phyloP scores from a whole-genome alignment of 805 yeast species.

The Brettanomyces custersianus region DNA sequence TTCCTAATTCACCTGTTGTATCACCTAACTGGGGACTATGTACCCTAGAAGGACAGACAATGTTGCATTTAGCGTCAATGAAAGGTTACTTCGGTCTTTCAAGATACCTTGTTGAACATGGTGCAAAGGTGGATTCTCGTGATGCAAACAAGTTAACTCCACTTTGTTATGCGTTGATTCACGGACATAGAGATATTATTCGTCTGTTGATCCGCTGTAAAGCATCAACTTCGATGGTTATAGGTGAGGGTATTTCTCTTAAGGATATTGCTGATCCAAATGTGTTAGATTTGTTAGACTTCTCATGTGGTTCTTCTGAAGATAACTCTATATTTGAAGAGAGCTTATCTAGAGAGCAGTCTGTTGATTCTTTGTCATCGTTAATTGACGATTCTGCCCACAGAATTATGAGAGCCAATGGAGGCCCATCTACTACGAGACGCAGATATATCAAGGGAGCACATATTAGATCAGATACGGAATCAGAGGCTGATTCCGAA shows the following conservation, averaged over 20 bases:
- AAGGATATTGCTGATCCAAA: constrained; percentile 33
- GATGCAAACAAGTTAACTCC: constrained; percentile 85
- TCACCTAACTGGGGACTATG: constrained; percentile 75
- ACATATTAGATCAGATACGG: constrained; percentile 12
- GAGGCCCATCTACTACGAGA: neutral
- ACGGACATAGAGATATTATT: constrained; percentile 64
- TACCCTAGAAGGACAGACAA: constrained; percentile 76
- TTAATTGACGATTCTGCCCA: constrained; percentile 16
- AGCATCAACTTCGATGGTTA: constrained; percentile 33
- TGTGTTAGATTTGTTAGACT: constrained; percentile 26
- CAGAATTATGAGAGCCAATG: constrained; percentile 12
- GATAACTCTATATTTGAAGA: neutral
- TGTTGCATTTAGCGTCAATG: constrained; percentile 77
- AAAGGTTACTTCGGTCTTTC: constrained; percentile 61
- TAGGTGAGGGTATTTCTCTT: constrained; percentile 38
- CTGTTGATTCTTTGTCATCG: constrained; percentile 22
- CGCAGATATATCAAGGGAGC: constrained; percentile 11
- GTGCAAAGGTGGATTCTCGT: constrained; percentile 56
- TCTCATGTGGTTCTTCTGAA: constrained; percentile 3
- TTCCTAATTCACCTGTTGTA: constrained; percentile 50
- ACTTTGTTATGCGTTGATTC: constrained; percentile 73
- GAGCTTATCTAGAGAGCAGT: constrained; percentile 12
- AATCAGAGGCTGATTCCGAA: constrained; percentile 5
- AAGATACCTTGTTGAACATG: constrained; percentile 52
- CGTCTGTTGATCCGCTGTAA: constrained; percentile 53